Percentiles rank a stretch among this genome's conserved stretches.
These are phyloP conservation scores for Saitoella complicata DNA, from an alignment of 805 yeast genomes.

Conservation along the genomic window DNA sequence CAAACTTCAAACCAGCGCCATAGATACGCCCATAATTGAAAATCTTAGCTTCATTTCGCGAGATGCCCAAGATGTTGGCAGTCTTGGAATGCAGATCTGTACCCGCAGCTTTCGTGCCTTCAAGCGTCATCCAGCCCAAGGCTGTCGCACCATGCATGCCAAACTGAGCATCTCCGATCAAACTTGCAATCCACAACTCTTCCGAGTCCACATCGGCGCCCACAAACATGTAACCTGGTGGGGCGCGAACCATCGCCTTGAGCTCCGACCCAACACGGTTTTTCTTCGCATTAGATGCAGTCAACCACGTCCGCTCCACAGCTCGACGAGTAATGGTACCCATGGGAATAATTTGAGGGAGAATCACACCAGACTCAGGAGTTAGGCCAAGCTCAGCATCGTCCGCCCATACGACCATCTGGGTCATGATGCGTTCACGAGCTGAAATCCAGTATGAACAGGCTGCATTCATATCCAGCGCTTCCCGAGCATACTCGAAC, in stretches of 20 bases:
- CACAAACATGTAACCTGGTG: slow-evolving; percentile 75
- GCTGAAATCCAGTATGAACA: slow-evolving; percentile 91
- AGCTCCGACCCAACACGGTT: slow-evolving; percentile 83
- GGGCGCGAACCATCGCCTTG: slow-evolving; percentile 74
- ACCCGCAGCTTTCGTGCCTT: slow-evolving; percentile 79
- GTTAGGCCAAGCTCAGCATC: slow-evolving; percentile 13
- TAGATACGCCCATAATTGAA: slow-evolving; percentile 95
- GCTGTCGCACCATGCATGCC: slow-evolving; percentile 91
- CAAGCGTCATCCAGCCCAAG: slow-evolving; percentile 97
- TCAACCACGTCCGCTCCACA: slow-evolving; percentile 93
- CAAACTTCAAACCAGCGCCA: slow-evolving; percentile 92
- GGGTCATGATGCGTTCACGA: slow-evolving; percentile 66
- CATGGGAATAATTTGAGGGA: slow-evolving; percentile 79
- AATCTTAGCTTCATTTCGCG: slow-evolving; percentile 81
- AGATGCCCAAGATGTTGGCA: slow-evolving; percentile 74
- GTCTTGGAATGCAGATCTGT: slow-evolving; percentile 94
- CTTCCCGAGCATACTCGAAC: slow-evolving; percentile 56
- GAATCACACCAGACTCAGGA: slow-evolving; percentile 32
- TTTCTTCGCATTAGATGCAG: slow-evolving; percentile 86
- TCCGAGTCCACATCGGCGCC: slow-evolving; percentile 99
- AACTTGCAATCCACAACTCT: slow-evolving; percentile 93
- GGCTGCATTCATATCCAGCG: slow-evolving; percentile 56
- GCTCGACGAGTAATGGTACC: slow-evolving; percentile 95
- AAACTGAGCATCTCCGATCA: slow-evolving; percentile 83
- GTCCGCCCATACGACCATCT: slow-evolving; percentile 57